These are phyloP conservation scores for Penicillium sclerotiorum DNA, from an alignment of 2,329 filamentous ascomycete genomes.

Conservation along the genomic window DNA sequence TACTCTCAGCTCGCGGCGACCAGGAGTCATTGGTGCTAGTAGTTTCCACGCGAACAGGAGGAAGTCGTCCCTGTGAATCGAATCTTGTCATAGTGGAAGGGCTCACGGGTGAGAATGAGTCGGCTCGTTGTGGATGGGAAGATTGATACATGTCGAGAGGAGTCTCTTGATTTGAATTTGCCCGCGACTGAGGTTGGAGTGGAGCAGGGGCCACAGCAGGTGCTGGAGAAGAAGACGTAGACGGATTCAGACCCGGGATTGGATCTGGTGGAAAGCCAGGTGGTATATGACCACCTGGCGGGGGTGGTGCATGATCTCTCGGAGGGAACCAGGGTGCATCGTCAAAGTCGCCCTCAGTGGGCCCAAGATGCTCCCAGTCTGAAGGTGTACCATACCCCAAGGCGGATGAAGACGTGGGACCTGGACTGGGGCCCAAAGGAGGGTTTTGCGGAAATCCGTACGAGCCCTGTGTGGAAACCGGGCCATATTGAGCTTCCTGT, in stretches of 20 bases:
- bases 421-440: constrained; percentile 16
- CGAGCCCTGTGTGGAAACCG: constrained; percentile 21
- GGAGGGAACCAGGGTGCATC: constrained; percentile 33
- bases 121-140: constrained; percentile 6
- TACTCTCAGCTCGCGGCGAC: constrained; percentile 37
- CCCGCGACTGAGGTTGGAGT: constrained; percentile 6
- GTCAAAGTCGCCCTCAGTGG: constrained; percentile 40
- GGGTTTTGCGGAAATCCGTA: constrained; percentile 15
- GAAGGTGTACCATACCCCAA: constrained; percentile 48
- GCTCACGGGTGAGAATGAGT: constrained; percentile 27
- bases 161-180: constrained; percentile 13
- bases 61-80: constrained; percentile 15
- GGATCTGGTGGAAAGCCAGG: no score
- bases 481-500: constrained; percentile 19
- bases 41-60: constrained; percentile 32
- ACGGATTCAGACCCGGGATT: no score
- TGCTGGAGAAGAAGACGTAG: no score
- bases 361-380: constrained; percentile 51
- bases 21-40: constrained; percentile 30
- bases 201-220: constrained; percentile 7
- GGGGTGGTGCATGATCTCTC: constrained; percentile 11
- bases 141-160: neutral
- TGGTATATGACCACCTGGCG: no score
- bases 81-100: constrained; percentile 20
- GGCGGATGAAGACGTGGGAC: constrained; percentile 36